Conservation (phyloP, 2,329 filamentous ascomycete species). For the Pezicula carpinea region DNA sequence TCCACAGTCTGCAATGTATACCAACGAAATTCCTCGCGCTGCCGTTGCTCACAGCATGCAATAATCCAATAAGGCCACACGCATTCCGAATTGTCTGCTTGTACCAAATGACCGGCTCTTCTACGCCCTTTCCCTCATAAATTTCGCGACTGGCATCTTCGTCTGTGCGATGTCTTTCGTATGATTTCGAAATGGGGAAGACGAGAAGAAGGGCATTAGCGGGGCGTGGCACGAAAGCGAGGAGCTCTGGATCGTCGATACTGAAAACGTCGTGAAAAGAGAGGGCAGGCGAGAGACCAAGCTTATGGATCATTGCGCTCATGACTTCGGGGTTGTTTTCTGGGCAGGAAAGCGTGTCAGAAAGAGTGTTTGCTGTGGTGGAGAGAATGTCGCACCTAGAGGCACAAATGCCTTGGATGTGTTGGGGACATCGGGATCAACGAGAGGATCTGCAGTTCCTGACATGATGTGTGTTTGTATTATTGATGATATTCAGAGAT, state of each 20-base stretch:
- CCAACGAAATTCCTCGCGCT: constrained; percentile 78
- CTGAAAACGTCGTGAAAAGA: constrained; percentile 90
- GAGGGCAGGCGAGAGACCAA: constrained; percentile 73
- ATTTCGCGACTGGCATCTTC: constrained; percentile 64
- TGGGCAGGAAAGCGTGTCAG: constrained; percentile 20
- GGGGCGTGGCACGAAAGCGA: constrained; percentile 85
- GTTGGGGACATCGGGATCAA: constrained; percentile 27
- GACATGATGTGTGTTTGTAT: constrained; percentile 3
- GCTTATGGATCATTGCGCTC: constrained; percentile 74
- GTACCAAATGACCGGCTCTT: constrained; percentile 86
- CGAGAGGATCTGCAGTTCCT: constrained; percentile 7
- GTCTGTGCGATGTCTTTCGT: constrained; percentile 71
- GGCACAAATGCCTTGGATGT: constrained; percentile 27
- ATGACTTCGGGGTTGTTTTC: constrained; percentile 86
- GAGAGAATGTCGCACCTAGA: constrained; percentile 18
- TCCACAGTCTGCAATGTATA: constrained; percentile 59
- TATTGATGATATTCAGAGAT: too few relatives aligned
- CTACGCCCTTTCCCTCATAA: constrained; percentile 63
- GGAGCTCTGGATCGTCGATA: constrained; percentile 79
- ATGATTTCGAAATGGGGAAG: constrained; percentile 77
- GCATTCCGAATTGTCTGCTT: constrained; percentile 93
- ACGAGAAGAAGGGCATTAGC: constrained; percentile 88
- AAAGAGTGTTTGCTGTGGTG: not conserved
- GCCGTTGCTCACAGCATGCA: constrained; percentile 82
- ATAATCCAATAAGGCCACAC: constrained; percentile 83